Percentiles rank a stretch among this genome's conserved stretches.
Evolutionary conservation across 495 filamentous ascomycete species (phyloP).

Genomic region (Daldinia concentrica): DNA sequence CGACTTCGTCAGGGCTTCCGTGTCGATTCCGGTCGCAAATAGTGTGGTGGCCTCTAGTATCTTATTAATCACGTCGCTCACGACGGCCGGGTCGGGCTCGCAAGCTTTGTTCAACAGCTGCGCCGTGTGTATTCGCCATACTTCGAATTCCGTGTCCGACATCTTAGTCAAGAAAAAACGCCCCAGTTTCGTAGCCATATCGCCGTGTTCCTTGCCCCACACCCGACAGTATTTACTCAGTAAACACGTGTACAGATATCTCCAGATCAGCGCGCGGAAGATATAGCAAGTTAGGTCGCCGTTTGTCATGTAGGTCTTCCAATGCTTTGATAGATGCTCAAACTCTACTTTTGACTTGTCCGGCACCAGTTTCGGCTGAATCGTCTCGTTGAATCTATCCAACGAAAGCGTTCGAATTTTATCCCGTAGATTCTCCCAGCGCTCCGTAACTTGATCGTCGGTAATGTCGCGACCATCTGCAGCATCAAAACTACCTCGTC

Average conservation of each 20-base stretch:
- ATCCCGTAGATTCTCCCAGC: constrained; percentile 35
- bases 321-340: constrained; percentile 39
- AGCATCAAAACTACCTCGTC: constrained; percentile 2
- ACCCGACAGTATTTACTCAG: constrained; percentile 38
- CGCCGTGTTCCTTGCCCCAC: constrained; percentile 38
- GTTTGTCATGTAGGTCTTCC: constrained; percentile 38
- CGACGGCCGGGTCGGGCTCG: constrained; percentile 18
- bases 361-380: constrained; percentile 24
- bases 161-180: constrained; percentile 12
- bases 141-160: constrained; percentile 22
- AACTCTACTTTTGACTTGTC: constrained; percentile 27
- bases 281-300: constrained; percentile 35
- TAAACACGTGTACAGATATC: constrained; percentile 36
- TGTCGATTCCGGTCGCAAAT: constrained; percentile 20
- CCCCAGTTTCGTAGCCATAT: constrained; percentile 16
- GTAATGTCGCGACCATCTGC: constrained; percentile 13
- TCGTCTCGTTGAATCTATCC: constrained; percentile 28
- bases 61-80: constrained; percentile 17
- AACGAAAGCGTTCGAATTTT: constrained; percentile 28
- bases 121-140: constrained; percentile 40
- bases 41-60: constrained; percentile 18
- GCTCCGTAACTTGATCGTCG: constrained; percentile 21
- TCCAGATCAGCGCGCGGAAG: constrained; percentile 44
- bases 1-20: constrained; percentile 9
- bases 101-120: constrained; percentile 25